A percentile compares a stretch with the other conserved stretches of the same genome.
phyloP scores from a whole-genome alignment of 352 stramenopile species.

The Paralagenidium karlingii region DNA sequence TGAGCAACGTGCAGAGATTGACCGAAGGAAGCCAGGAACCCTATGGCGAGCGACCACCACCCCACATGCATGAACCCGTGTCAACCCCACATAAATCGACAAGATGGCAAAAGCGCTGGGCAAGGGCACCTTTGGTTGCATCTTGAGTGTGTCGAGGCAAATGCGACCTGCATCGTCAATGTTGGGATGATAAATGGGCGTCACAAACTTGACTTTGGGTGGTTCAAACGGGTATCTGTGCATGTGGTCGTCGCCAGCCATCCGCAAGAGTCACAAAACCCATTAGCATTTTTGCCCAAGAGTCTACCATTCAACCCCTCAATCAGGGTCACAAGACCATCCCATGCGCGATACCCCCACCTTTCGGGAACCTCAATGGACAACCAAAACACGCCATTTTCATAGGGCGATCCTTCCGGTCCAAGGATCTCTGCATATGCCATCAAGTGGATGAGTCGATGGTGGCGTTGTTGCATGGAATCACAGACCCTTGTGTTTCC shows the following conservation, averaged over 20 bases:
- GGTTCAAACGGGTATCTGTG: constrained; percentile 79
- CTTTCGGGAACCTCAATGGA: constrained; percentile 64
- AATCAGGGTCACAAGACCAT: neutral
- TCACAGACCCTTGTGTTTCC: neutral
- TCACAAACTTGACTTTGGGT: constrained; percentile 63
- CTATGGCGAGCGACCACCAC: constrained; percentile 7
- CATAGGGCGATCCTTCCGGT: constrained; percentile 70
- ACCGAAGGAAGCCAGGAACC: constrained; percentile 86
- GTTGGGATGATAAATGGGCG: constrained; percentile 77
- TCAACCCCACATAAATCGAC: too few species aligned
- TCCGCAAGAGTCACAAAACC: too few species aligned
- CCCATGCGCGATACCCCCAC: too few species aligned
- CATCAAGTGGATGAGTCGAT: too few species aligned
- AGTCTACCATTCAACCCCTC: too few species aligned
- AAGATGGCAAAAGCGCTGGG: neutral
- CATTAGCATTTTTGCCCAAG: too few species aligned
- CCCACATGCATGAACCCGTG: too few species aligned
- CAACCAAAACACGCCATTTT: constrained; percentile 58
- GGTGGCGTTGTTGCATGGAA: neutral
- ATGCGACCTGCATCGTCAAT: constrained; percentile 81
- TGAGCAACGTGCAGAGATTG: constrained; percentile 84
- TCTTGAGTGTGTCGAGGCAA: constrained; percentile 87
- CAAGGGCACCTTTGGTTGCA: constrained; percentile 61
- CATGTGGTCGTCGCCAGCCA: too few species aligned
- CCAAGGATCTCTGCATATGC: constrained; percentile 64